Base-by-base conservation (phyloP, 2,329 filamentous ascomycete species). In the Decorospora gaudefroyi region DNA sequence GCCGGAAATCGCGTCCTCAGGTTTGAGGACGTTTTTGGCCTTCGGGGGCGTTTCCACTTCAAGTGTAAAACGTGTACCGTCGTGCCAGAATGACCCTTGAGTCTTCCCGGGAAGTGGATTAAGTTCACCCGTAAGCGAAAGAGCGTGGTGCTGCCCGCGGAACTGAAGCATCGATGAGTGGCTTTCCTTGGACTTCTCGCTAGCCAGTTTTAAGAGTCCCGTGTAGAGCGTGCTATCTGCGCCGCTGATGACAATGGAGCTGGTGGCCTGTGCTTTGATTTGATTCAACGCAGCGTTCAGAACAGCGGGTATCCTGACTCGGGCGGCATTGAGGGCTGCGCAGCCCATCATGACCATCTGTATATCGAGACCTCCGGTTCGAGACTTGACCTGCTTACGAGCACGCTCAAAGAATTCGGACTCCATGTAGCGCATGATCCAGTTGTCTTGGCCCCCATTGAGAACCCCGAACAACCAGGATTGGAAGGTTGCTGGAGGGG, bases 381-480 rank as follows among this genome's bases (percentile, higher is more conserved):
- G 26, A 19, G 21, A 17, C n/a, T 30, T 30, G 13, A 30, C 35
- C 7, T 9, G 11, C 8, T 21, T 15, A 7, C 41, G 16, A 30
- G 33, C 27, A 10, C 25, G 21, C 17, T 35, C 31, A 16, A 33
- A 35, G 18, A 46, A 30, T 10, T 35, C 22, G 4, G 30, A 46
- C 12, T 42, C 38, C 23, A 46, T 30, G 27, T 36, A 42, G 11
- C 22, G 23, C 27, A 34, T 13, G 18, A 46, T 29, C 43, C 37
- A 42, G 18, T n/a, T 36, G n/a, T 35, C 36, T 11, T 21, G 28
- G 4, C 42, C 36, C 11, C 42, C 21, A 12, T 25, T 42, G 7
- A 41, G 15, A 11, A 46, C 30, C 8, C 30, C 37, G n/a, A 46
- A 29, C 7, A 46, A 6, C 36, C 36, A 46, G 4, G 43, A 41